Evolutionary conservation across 352 stramenopile genomes (phyloP).

Genomic region (Phytophthora sp.): DNA sequence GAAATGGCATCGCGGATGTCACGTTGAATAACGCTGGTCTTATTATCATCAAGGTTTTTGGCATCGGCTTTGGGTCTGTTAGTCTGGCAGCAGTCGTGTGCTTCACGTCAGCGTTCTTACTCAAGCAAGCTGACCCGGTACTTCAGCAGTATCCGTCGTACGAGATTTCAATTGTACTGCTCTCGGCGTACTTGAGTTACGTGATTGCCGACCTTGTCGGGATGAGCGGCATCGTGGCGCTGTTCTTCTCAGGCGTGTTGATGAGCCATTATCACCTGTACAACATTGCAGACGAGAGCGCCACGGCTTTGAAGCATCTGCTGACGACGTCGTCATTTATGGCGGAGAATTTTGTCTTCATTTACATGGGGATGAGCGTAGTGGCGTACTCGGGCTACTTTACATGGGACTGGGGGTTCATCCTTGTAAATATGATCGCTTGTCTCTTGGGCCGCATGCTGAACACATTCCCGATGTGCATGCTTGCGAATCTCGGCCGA

Average conservation of each 20-base stretch:
- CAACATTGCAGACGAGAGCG: conserved; percentile 81
- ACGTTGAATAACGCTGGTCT: conserved; percentile 77
- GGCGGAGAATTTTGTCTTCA: conserved; percentile 90
- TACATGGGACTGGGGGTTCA: conserved; percentile 88
- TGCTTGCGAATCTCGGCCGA: conserved; percentile 72
- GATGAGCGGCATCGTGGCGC: conserved; percentile 93
- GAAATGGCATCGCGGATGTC: conserved; percentile 67
- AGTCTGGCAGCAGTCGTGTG: conserved; percentile 74
- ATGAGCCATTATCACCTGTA: conserved; percentile 91
- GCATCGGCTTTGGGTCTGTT: conserved; percentile 84
- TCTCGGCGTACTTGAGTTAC: conserved; percentile 86
- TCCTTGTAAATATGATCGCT: conserved; percentile 70
- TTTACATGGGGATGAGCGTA: conserved; percentile 87
- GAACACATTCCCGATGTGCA: conserved; percentile 83
- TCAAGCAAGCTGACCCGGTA: conserved; percentile 77
- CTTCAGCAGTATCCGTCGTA: conserved; percentile 84
- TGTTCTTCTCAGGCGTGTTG: conserved; percentile 93
- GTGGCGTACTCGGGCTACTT: conserved; percentile 82
- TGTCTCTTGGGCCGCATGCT: conserved; percentile 71
- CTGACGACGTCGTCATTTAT: conserved; percentile 83
- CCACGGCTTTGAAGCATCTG: conserved; percentile 76
- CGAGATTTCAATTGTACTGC: conserved; percentile 87
- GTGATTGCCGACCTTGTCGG: conserved; percentile 77
- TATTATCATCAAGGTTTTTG: conserved; percentile 83
- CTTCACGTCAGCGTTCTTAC: conserved; percentile 79